Percentiles rank a stretch among this genome's conserved stretches.
phyloP scores from a whole-genome alignment of 805 yeast species.

The Vanderwaltozyma tropicalis region DNA sequence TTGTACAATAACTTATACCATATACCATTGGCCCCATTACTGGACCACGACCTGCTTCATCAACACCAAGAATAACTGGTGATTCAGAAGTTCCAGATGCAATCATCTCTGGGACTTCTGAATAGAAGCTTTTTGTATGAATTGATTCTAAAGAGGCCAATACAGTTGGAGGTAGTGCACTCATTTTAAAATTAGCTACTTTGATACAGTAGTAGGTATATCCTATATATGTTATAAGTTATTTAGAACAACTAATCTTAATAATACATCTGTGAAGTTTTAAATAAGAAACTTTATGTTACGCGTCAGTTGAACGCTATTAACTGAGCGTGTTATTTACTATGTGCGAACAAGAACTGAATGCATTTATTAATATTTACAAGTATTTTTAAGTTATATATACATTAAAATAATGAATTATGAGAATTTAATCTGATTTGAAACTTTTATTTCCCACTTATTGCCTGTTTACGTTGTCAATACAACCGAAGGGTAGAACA shows the following conservation, averaged over 20 bases:
- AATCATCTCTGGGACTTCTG: slow-evolving; percentile 39
- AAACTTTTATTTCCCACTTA: background rate
- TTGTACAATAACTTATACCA: slow-evolving; percentile 70
- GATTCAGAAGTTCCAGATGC: slow-evolving; percentile 14
- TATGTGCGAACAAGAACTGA: too few relatives aligned
- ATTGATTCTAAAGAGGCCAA: slow-evolving; percentile 11
- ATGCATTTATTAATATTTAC: background rate
- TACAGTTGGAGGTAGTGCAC: slow-evolving; percentile 25
- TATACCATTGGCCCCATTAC: slow-evolving; percentile 98
- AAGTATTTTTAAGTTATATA: background rate
- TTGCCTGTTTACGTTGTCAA: slow-evolving; percentile 48
- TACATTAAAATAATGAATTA: too few relatives aligned
- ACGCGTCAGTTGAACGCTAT: too few relatives aligned
- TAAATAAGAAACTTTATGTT: too few relatives aligned
- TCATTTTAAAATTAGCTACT: background rate
- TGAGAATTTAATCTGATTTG: too few relatives aligned
- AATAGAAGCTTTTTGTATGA: slow-evolving; percentile 38
- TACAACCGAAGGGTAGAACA: slow-evolving; percentile 64
- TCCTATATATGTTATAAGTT: too few relatives aligned
- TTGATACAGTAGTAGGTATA: background rate
- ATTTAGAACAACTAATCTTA: too few relatives aligned
- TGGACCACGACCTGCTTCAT: slow-evolving; percentile 98
- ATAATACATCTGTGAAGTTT: too few relatives aligned
- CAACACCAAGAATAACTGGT: slow-evolving; percentile 68
- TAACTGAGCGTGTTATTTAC: too few relatives aligned